phyloP scores from a whole-genome alignment of 257 asterid genomes.

The Ballota nigra region DNA sequence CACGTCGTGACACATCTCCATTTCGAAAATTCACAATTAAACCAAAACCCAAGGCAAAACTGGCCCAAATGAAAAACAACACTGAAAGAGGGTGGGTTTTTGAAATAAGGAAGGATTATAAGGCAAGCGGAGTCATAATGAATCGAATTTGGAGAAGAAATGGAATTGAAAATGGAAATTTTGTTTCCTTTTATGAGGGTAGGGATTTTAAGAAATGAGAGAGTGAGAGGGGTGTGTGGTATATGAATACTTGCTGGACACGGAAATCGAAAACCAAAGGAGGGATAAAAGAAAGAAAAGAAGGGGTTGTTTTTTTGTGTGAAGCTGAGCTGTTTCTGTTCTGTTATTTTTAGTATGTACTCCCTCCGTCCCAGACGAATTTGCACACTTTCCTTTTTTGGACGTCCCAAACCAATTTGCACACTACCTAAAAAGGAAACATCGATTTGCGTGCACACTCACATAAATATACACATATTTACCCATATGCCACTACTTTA shows the following conservation, averaged over 20 bases:
- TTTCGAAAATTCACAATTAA: background rate
- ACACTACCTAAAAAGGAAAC: too few relatives aligned
- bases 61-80: slow-evolving; percentile 17
- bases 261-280: slow-evolving; percentile 70
- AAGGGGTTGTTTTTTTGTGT: background rate
- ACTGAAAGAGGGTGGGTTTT: slow-evolving; percentile 21
- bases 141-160: background rate
- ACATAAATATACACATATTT: too few relatives aligned
- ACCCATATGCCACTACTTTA: too few relatives aligned
- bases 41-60: background rate
- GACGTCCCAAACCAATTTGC: too few relatives aligned
- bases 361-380: too few relatives aligned
- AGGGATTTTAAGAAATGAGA: slow-evolving; percentile 26
- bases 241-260: slow-evolving; percentile 80
- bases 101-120: slow-evolving; percentile 29
- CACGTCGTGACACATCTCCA: slow-evolving; percentile 45
- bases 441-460: too few relatives aligned
- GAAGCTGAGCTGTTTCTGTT: slow-evolving; percentile 26
- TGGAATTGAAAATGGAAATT: background rate
- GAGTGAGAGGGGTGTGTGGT: slow-evolving; percentile 30
- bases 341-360: background rate
- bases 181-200: background rate
- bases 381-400: too few relatives aligned
- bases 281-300: background rate
- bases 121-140: slow-evolving; percentile 37